Base-by-base conservation (phyloP, 1,284 basidiomycete genomes). In the Uromyces viciae-fabae region DNA sequence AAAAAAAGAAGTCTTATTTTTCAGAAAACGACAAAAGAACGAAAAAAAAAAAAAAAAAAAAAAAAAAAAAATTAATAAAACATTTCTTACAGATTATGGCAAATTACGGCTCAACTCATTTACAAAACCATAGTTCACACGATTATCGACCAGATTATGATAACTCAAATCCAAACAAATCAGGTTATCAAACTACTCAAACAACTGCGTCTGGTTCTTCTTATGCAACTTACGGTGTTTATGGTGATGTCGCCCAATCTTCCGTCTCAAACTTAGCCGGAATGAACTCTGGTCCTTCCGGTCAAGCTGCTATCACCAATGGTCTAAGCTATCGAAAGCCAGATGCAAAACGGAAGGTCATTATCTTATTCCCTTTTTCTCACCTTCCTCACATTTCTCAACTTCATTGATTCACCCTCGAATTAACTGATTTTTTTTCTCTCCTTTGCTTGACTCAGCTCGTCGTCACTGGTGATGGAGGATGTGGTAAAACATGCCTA, bases 401-500 rank as follows among this genome's bases (percentile, higher is more conserved):
- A 25, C 42, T 36, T 40, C 38, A 25, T 49, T 22, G 22, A 25
- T 46, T 25, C 25, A 7, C 3, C n/a, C n/a, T 69, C 38, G 14
- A 43, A 28, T 14, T 69, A 19, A 33, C 56, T 58, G 15, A 38
- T 38, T 75, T 25, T 36, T 28, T 25, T 3, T 49, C 17, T 72
- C 36, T 7, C 36, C 38, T 42, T 42, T 40, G 1, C 28, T 46
- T 14, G 25, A 7, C 28, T 9, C 25, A 81, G 79, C 66, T 82
- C 43, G 85, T 84, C 69, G 85, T 84, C 72, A 84, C 85, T 42
- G 84, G 84, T 82, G 93, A 94, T 86, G 93, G 92, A 91, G 89
- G 90, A 88, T 89, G 88, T 83, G 90, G 90, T 84, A 94, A 95
- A 89, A 96, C 94, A 64, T 95, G 89, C 85, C 83, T 95, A 82